Conservation (phyloP, 805 yeast species). For the Nakazawaea ishiwadae region DNA sequence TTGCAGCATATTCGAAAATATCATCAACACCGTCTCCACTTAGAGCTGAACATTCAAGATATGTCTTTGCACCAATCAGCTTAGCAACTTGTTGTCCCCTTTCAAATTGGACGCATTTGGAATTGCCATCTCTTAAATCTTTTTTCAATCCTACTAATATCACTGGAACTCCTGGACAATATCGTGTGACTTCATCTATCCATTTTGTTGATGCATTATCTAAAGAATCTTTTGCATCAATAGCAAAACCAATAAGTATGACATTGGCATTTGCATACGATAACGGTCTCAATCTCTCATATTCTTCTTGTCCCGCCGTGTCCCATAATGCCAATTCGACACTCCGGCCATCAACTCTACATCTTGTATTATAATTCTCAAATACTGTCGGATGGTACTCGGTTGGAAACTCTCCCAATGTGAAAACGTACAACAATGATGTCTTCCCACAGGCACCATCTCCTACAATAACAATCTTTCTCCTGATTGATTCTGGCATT, state of each 20-base stretch:
- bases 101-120: slow-evolving; percentile 45
- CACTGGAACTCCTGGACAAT: slow-evolving; percentile 78
- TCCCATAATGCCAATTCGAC: slow-evolving; percentile 91
- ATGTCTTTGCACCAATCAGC: slow-evolving; percentile 76
- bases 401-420: slow-evolving; percentile 88
- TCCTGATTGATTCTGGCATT: slow-evolving; percentile 30
- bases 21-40: slow-evolving; percentile 96
- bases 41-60: slow-evolving; percentile 84
- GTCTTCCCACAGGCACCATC: slow-evolving; percentile 97
- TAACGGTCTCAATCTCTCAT: slow-evolving; percentile 82
- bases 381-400: slow-evolving; percentile 93
- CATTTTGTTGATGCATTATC: slow-evolving; percentile 81
- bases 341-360: slow-evolving; percentile 90
- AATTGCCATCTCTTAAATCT: slow-evolving; percentile 54
- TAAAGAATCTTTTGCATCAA: slow-evolving; percentile 80
- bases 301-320: slow-evolving; percentile 96
- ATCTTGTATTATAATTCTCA: slow-evolving; percentile 91
- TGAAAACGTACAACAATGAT: slow-evolving; percentile 83
- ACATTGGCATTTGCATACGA: slow-evolving; percentile 87
- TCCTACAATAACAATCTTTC: slow-evolving; percentile 87
- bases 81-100: slow-evolving; percentile 70
- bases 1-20: slow-evolving; percentile 86
- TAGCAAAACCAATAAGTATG: slow-evolving; percentile 79
- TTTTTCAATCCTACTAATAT: slow-evolving; percentile 81
- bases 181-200: slow-evolving; percentile 76